Conservation (phyloP, 2,329 filamentous ascomycete species). For the Alternaria dauci region DNA sequence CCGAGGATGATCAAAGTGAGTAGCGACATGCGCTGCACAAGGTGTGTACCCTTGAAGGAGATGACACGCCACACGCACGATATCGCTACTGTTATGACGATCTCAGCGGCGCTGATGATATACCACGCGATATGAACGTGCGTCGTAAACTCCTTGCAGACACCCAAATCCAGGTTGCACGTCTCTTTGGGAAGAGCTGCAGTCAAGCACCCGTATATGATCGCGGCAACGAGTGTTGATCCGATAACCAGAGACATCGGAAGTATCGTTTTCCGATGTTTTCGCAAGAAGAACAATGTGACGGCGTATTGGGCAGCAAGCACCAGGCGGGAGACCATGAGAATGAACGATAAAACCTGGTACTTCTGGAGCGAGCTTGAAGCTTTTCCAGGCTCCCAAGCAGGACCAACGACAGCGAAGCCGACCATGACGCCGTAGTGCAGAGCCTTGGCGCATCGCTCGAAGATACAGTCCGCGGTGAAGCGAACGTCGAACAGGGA, state of each 20-base stretch:
- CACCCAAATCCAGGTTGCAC: background rate
- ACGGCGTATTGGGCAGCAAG: conserved; percentile 52
- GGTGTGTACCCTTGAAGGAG: conserved; percentile 51
- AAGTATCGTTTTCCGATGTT: conserved; percentile 39
- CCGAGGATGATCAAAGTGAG: conserved; percentile 52
- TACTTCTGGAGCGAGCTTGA: conserved; percentile 55
- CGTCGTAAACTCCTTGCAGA: conserved; percentile 10
- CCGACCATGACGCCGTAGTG: conserved; percentile 72
- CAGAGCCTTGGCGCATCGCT: conserved; percentile 65
- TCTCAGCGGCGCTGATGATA: conserved; percentile 48
- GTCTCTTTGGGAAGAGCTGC: conserved; percentile 31
- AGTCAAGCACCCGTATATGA: conserved; percentile 39
- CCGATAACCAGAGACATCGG: conserved; percentile 47
- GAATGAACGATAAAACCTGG: conserved; percentile 47
- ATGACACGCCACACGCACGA: conserved; percentile 46
- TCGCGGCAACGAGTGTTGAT: conserved; percentile 45
- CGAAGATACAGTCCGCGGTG: conserved; percentile 69
- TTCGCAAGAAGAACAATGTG: conserved; percentile 45
- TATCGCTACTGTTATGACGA: conserved; percentile 40
- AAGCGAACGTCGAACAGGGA: conserved; percentile 73
- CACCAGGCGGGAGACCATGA: conserved; percentile 50
- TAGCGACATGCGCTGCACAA: conserved; percentile 50
- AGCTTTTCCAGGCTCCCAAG: conserved; percentile 38
- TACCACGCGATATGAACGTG: conserved; percentile 47
- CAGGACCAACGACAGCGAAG: conserved; percentile 67